Percentiles rank a stretch among this genome's conserved stretches.
phyloP scores from a whole-genome alignment of 345 rosid species.

The Pseudoturritis turrita region DNA sequence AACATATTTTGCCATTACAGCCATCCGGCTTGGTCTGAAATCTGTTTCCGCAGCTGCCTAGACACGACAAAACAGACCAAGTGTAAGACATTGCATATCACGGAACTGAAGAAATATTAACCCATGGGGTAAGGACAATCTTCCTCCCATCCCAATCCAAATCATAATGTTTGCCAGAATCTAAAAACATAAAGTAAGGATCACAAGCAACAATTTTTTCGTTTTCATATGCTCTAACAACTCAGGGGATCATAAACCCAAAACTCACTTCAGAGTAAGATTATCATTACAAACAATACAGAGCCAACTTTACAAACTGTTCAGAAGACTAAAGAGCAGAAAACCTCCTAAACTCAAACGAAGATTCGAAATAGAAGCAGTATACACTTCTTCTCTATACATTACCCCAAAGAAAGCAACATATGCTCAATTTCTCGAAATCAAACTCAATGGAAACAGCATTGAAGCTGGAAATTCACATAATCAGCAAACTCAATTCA shows the following conservation, averaged over 20 bases:
- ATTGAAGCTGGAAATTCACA: not conserved
- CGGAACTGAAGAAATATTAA: not conserved
- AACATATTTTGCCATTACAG: conserved; percentile 60
- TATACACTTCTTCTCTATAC: not conserved
- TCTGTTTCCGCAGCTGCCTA: conserved; percentile 89
- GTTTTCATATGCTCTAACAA: not conserved
- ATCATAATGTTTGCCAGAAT: no score
- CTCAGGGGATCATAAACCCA: not conserved
- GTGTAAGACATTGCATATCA: not conserved
- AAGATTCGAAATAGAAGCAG: not conserved
- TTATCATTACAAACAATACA: not conserved
- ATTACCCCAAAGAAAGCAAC: not conserved
- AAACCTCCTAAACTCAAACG: not conserved
- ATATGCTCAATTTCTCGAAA: not conserved
- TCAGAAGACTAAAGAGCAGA: conserved; percentile 1
- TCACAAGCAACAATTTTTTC: not conserved
- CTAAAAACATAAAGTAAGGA: not conserved
- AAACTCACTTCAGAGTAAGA: not conserved
- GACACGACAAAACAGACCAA: conserved; percentile 9
- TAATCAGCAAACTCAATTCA: not conserved
- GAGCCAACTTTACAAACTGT: not conserved
- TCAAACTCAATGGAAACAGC: not conserved
- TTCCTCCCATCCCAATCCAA: not conserved
- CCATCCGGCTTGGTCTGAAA: conserved; percentile 73
- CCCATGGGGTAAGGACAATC: not conserved